A percentile compares a stretch with the other conserved stretches of the same genome.
These are phyloP conservation scores for Hericium erinaceus DNA, from an alignment of 768 basidiomycete genomes.

Conservation along the genomic window DNA sequence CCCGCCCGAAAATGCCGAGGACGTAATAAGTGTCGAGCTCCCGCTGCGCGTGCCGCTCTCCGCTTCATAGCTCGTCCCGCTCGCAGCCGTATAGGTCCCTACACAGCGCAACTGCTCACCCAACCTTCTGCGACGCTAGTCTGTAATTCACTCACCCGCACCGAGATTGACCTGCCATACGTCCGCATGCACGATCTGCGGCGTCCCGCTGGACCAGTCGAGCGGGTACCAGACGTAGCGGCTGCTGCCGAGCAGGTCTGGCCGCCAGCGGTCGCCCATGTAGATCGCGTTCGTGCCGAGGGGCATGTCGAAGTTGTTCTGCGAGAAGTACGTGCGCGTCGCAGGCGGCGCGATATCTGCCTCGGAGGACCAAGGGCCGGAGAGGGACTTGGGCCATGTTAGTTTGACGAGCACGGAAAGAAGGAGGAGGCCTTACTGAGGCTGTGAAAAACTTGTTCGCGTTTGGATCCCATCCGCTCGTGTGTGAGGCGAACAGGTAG, in stretches of 20 bases:
- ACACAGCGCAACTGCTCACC: not conserved
- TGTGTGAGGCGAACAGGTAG: slow-evolving; percentile 52
- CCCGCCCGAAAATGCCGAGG: slow-evolving; percentile 43
- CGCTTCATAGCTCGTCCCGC: slow-evolving; percentile 48
- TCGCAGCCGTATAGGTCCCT: slow-evolving; percentile 40
- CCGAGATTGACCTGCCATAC: slow-evolving; percentile 46
- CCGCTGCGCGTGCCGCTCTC: slow-evolving; percentile 43
- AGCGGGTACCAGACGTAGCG: slow-evolving; percentile 56
- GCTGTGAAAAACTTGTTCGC: slow-evolving; percentile 52
- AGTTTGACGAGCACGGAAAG: not conserved
- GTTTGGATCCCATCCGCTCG: slow-evolving; percentile 47
- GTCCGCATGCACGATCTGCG: slow-evolving; percentile 45
- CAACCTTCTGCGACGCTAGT: not conserved
- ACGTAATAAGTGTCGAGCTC: slow-evolving; percentile 32
- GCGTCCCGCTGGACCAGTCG: slow-evolving; percentile 43
- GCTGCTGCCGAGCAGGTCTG: slow-evolving; percentile 43
- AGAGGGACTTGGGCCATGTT: slow-evolving; percentile 30
- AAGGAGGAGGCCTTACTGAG: slow-evolving; percentile 26
- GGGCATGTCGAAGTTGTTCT: slow-evolving; percentile 47
- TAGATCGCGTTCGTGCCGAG: slow-evolving; percentile 44
- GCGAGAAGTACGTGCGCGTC: slow-evolving; percentile 50
- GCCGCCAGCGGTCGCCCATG: slow-evolving; percentile 59
- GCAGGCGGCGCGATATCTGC: slow-evolving; percentile 44
- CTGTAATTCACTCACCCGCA: slow-evolving; percentile 25
- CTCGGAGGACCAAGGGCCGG: slow-evolving; percentile 47